These are phyloP conservation scores for Zymoseptoria ardabiliae DNA, from an alignment of 2,329 filamentous ascomycete species.

Conservation along the genomic window DNA sequence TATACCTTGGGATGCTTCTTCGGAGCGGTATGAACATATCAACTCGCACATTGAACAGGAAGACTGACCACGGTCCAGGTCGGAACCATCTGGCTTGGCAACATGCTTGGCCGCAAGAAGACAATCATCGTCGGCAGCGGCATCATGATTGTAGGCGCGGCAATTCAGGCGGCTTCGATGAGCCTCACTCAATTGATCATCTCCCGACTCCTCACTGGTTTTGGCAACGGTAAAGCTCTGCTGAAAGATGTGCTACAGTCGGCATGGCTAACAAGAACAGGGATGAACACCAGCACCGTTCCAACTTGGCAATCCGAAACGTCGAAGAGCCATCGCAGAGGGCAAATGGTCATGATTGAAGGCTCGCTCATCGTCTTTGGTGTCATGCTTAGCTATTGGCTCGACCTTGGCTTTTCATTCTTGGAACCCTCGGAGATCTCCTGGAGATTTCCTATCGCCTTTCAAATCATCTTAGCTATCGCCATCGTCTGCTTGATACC, in stretches of 20 bases:
- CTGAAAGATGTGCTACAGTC: slow-evolving; percentile 36
- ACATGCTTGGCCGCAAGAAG: slow-evolving; percentile 50
- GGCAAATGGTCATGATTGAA: slow-evolving; percentile 90
- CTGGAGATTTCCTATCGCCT: slow-evolving; percentile 50
- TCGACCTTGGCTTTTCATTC: slow-evolving; percentile 39
- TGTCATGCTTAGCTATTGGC: slow-evolving; percentile 46
- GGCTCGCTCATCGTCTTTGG: slow-evolving; percentile 63
- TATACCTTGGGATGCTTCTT: slow-evolving; percentile 12
- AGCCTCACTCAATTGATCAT: slow-evolving; percentile 41
- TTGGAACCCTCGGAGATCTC: slow-evolving; percentile 36
- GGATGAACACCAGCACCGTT: slow-evolving; percentile 33
- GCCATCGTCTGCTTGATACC: slow-evolving; percentile 45
- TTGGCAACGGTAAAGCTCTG: slow-evolving; percentile 39
- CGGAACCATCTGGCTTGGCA: slow-evolving; percentile 43
- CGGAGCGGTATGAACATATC: slow-evolving; percentile 24
- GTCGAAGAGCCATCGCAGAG: slow-evolving; percentile 86
- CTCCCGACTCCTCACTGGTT: slow-evolving; percentile 45
- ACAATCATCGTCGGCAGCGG: slow-evolving; percentile 53
- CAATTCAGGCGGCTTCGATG: slow-evolving; percentile 49
- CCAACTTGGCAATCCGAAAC: slow-evolving; percentile 44
- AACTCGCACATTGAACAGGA: background rate
- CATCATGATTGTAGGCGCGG: slow-evolving; percentile 53
- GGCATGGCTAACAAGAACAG: slow-evolving; percentile 33
- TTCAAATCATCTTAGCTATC: slow-evolving; percentile 51
- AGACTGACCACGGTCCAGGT: background rate